These are phyloP conservation scores for Emmonsiellopsis sp. DNA, from an alignment of 2,329 filamentous ascomycete genomes.

Conservation along the genomic window DNA sequence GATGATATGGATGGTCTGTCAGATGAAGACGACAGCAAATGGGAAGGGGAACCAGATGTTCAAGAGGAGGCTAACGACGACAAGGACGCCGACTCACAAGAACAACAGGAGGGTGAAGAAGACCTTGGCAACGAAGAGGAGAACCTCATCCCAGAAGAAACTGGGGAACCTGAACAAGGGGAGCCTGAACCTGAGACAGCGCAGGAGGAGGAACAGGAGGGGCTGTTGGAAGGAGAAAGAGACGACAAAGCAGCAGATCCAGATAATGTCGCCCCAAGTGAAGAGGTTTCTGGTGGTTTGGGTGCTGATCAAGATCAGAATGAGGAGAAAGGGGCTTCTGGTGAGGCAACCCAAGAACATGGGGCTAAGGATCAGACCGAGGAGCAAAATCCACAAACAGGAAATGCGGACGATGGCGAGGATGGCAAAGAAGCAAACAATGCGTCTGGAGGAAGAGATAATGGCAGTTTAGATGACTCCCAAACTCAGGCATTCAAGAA, in stretches of 20 bases:
- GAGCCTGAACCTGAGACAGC: constrained; percentile 21
- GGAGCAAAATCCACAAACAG: constrained; percentile 37
- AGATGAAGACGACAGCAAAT: constrained; percentile 30
- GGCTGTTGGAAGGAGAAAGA: constrained; percentile 36
- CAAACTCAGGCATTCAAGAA: constrained; percentile 77
- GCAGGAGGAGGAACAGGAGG: constrained; percentile 46
- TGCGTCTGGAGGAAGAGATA: constrained; percentile 26
- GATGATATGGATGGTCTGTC: constrained; percentile 41
- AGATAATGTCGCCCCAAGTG: constrained; percentile 42
- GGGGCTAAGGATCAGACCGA: constrained; percentile 39
- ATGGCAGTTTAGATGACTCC: constrained; percentile 27
- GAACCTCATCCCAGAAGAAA: constrained; percentile 29
- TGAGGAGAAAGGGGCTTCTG: constrained; percentile 38
- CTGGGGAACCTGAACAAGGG: constrained; percentile 27
- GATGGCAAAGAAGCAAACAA: constrained; percentile 16
- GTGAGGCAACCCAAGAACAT: constrained; percentile 33
- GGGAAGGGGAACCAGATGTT: constrained; percentile 20
- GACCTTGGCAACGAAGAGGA: constrained; percentile 37
- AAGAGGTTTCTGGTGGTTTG: constrained; percentile 31
- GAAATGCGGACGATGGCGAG: constrained; percentile 31
- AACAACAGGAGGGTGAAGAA: constrained; percentile 26
- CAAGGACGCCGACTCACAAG: constrained; percentile 30
- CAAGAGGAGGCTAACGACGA: constrained; percentile 25
- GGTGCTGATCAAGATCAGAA: constrained; percentile 33
- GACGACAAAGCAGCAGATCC: constrained; percentile 45